These are phyloP conservation scores for Phytophthora macrochlamydospora DNA, from an alignment of 352 stramenopile genomes.

Conservation along the genomic window DNA sequence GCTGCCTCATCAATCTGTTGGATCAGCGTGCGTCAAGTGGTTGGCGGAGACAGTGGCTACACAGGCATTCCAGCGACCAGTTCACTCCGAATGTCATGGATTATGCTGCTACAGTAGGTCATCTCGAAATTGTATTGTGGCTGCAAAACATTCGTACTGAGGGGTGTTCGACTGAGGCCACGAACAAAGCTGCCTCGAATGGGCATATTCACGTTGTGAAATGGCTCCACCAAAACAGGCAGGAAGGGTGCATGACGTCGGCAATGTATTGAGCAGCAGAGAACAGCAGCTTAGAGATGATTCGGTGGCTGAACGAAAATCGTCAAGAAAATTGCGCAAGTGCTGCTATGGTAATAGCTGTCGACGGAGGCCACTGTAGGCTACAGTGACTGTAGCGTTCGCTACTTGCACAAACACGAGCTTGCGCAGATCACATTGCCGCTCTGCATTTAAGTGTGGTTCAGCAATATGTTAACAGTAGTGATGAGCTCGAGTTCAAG, in stretches of 20 bases:
- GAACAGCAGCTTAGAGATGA: constrained; percentile 7
- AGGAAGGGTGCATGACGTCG: constrained; percentile 13
- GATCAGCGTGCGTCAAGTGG: background rate
- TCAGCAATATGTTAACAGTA: no score
- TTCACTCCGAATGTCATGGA: constrained; percentile 19
- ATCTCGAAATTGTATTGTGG: constrained; percentile 19
- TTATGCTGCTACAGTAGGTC: constrained; percentile 6
- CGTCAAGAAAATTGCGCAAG: constrained; percentile 6
- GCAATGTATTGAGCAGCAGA: constrained; percentile 11
- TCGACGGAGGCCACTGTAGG: no score
- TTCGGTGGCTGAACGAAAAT: constrained; percentile 14
- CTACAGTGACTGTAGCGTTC: no score
- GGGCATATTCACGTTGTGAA: constrained; percentile 9
- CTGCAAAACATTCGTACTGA: constrained; percentile 12
- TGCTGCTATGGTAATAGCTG: background rate
- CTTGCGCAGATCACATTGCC: no score
- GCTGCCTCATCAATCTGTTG: background rate
- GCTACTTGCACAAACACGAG: no score
- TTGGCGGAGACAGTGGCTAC: constrained; percentile 3
- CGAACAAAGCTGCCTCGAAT: constrained; percentile 17
- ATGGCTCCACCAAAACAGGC: constrained; percentile 13
- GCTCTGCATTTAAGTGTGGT: no score
- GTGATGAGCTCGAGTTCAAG: no score
- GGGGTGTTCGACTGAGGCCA: constrained; percentile 11
- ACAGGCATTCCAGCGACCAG: constrained; percentile 3